phyloP scores from a whole-genome alignment of 805 yeast genomes.

The Cyberlindnera petersonii region DNA sequence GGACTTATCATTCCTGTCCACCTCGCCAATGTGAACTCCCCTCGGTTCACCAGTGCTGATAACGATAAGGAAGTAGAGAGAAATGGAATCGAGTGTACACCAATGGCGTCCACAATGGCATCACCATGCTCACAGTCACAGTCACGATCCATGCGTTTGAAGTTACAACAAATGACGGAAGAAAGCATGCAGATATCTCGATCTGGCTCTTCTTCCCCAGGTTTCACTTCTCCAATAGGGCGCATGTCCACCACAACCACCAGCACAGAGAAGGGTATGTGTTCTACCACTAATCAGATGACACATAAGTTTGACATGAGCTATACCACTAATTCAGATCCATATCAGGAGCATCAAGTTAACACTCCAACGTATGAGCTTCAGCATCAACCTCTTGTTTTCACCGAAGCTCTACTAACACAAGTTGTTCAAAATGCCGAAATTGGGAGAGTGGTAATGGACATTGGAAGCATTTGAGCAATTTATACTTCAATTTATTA shows the following conservation, averaged over 20 bases:
- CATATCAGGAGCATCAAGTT: too few relatives aligned
- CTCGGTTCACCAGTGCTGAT: not conserved
- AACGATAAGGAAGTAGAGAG: not conserved
- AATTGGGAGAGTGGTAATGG: conserved; percentile 21
- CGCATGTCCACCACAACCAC: too few relatives aligned
- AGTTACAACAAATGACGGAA: too few relatives aligned
- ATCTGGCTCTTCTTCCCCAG: too few relatives aligned
- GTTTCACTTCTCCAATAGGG: conserved; percentile 11
- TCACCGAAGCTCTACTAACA: conserved; percentile 12
- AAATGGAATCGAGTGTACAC: too few relatives aligned
- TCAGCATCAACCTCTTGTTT: not conserved
- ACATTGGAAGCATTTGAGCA: conserved; percentile 16
- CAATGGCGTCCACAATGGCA: too few relatives aligned
- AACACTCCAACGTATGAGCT: too few relatives aligned
- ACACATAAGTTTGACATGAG: not conserved
- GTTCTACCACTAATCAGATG: not conserved
- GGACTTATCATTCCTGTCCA: conserved; percentile 12
- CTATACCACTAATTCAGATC: not conserved
- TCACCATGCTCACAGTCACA: too few relatives aligned
- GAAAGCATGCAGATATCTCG: too few relatives aligned
- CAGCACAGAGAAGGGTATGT: not conserved
- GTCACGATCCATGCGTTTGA: too few relatives aligned
- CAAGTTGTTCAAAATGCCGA: conserved; percentile 21
- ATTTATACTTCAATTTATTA: too few relatives aligned
- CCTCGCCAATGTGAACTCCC: not conserved